Percentiles rank a stretch among this genome's conserved stretches.
Conservation (phyloP, 2,329 filamentous ascomycete species). For the Dothistroma septosporum region DNA sequence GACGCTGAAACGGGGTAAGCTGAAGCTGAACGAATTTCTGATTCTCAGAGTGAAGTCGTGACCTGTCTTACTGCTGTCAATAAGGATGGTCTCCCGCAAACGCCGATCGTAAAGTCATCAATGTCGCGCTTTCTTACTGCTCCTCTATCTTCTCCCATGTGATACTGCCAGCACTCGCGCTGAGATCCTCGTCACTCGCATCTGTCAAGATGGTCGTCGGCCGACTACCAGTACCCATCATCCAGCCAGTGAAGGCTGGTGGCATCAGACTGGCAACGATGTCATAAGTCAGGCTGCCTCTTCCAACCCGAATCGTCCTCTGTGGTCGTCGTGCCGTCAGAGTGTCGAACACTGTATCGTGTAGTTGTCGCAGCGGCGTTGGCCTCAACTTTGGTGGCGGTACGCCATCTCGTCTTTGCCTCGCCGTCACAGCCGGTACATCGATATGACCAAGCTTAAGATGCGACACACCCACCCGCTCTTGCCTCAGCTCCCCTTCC, state of each 20-base stretch:
- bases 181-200: constrained; percentile 32
- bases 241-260: constrained; percentile 75
- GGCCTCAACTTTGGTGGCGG: constrained; percentile 27
- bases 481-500: constrained; percentile 69
- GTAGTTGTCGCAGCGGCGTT: constrained; percentile 70
- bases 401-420: constrained; percentile 38
- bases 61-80: not conserved
- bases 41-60: not conserved
- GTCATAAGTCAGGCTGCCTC: constrained; percentile 79
- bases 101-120: not conserved
- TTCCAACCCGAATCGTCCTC: constrained; percentile 71
- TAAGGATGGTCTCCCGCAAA: constrained; percentile 1
- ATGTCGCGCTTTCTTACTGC: constrained; percentile 9
- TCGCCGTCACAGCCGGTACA: constrained; percentile 59
- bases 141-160: constrained; percentile 46
- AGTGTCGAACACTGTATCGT: constrained; percentile 87
- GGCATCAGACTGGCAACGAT: constrained; percentile 80
- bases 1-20: too few species aligned
- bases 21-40: too few species aligned
- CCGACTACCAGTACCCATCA: constrained; percentile 70
- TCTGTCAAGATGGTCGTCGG: constrained; percentile 16
- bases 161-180: constrained; percentile 41
- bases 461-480: constrained; percentile 76
- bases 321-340: constrained; percentile 61
- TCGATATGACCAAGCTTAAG: constrained; percentile 91